Evolutionary conservation across 345 rosid genomes (phyloP), one percentile per base, ranked within the genome.

Genomic region (Populus davidiana): DNA sequence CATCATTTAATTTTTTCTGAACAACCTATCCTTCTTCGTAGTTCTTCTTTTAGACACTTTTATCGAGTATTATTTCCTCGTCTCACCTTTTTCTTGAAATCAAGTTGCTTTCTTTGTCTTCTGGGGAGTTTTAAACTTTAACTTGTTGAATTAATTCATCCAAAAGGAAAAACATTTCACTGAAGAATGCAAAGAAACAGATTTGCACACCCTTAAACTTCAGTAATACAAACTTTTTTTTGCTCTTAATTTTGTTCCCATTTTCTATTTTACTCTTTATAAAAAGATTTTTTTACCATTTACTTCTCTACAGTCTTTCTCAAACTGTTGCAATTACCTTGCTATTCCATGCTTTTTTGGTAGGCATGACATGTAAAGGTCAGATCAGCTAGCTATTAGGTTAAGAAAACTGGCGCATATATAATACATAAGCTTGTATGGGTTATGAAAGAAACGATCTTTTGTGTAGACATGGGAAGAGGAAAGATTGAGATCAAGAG

Each of bases 401-500:
- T 59, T 21, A 59, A 23, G 62, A 59, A 23, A 23, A 10, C n/a
- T 59, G 63, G 27, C 9, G 14, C 63, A 9, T 21, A 54, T 54
- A 18, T 20, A 52, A 54, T 21, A 54, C 23, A 54, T 7, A 56
- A n/a, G 63, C 16, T 56, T 21, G 12, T n/a, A n/a, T 59, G 29
- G 5, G 29, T 23, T 59, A 25, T 41, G 7, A 43, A 43, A 70
- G 49, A 52, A 36, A 6, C 21, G 25, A 50, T 65, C 8, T 52
- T 23, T 72, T 16, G 12, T 31, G 72, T 10, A 49, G 86, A 72
- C 69, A 90, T 94, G 98, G 98, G 98, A 69, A 91, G 98, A 87
- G 98, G 98, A 77, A 94, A 94, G 91, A 94, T 94, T 59, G 98
- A 92, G 85, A 94, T 94, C 85, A 94, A 94, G 89, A 90, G 98